Evolutionary conservation across 768 basidiomycete species (phyloP).

Genomic region (Leccinum variicolor): DNA sequence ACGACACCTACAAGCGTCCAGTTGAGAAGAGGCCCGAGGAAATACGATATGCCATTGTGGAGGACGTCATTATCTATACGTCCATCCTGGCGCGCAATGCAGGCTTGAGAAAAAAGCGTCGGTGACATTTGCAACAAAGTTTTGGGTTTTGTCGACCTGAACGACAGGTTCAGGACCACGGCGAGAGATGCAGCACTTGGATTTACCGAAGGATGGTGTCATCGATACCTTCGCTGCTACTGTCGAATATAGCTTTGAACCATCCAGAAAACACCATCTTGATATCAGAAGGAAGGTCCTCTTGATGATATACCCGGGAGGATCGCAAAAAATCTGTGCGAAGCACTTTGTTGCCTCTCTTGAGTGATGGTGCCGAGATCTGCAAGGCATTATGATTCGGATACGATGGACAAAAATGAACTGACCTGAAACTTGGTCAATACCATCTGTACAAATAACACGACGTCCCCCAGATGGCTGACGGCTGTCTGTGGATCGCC

Average conservation of each 20-base stretch:
- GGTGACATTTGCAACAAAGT: constrained; percentile 65
- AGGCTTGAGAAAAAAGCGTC: constrained; percentile 63
- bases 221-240: constrained; percentile 75
- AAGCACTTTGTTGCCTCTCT: constrained; percentile 43
- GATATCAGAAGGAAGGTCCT: constrained; percentile 44
- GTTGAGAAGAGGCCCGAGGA: constrained; percentile 65
- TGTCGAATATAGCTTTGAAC: constrained; percentile 79
- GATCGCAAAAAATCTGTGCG: constrained; percentile 52
- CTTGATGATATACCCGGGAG: constrained; percentile 38
- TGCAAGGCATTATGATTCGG: constrained; percentile 24
- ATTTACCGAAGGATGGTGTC: constrained; percentile 66
- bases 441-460: constrained; percentile 67
- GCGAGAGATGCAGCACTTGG: not conserved
- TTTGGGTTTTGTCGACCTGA: constrained; percentile 70
- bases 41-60: constrained; percentile 75
- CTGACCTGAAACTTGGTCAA: constrained; percentile 63
- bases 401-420: not conserved
- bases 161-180: not conserved
- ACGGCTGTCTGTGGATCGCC: constrained; percentile 85
- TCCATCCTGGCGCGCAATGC: constrained; percentile 41
- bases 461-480: constrained; percentile 74
- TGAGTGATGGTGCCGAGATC: constrained; percentile 50
- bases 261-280: constrained; percentile 49
- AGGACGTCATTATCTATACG: constrained; percentile 68
- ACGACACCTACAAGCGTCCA: constrained; percentile 81